Conservation (phyloP, 331 rosid genomes). For the Cydonia oblonga region DNA sequence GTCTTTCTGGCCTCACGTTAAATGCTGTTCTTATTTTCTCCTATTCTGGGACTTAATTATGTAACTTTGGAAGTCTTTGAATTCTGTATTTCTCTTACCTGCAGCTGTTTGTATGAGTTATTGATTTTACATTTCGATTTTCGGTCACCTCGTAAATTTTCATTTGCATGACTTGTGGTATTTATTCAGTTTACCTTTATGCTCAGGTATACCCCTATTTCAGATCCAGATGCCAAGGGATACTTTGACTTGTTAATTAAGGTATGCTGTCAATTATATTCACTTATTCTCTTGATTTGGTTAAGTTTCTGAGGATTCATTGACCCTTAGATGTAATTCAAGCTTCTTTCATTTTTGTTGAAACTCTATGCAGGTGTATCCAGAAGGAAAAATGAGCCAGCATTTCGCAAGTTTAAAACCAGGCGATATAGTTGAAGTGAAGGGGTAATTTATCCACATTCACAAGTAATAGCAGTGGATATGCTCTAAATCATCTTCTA, state of each 20-base stretch:
- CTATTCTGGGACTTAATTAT: not conserved
- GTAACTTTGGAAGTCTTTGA: not conserved
- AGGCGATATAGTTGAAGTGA: slow-evolving; percentile 89
- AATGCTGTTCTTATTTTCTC: slow-evolving; percentile 9
- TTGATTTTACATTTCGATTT: too few species aligned
- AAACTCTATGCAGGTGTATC: slow-evolving; percentile 59
- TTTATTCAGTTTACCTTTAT: slow-evolving; percentile 10
- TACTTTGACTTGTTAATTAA: slow-evolving; percentile 87
- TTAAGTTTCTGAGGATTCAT: not conserved
- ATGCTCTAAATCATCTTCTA: slow-evolving; percentile 7
- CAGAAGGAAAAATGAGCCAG: slow-evolving; percentile 95
- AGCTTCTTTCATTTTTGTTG: not conserved
- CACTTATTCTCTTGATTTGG: slow-evolving; percentile 4
- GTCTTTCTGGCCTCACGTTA: slow-evolving; percentile 19
- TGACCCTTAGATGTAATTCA: not conserved
- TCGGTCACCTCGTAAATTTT: too few species aligned
- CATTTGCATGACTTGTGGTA: too few species aligned
- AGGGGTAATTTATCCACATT: slow-evolving; percentile 49
- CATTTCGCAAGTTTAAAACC: slow-evolving; percentile 94
- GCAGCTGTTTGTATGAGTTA: not conserved
- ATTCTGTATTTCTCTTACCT: not conserved
- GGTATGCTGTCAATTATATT: slow-evolving; percentile 35
- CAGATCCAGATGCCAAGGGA: slow-evolving; percentile 83
- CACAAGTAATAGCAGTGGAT: slow-evolving; percentile 5
- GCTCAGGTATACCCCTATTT: slow-evolving; percentile 87